Evolutionary conservation across 2,329 filamentous ascomycete genomes (phyloP).

Genomic region (Sarocladiaceae sp.): DNA sequence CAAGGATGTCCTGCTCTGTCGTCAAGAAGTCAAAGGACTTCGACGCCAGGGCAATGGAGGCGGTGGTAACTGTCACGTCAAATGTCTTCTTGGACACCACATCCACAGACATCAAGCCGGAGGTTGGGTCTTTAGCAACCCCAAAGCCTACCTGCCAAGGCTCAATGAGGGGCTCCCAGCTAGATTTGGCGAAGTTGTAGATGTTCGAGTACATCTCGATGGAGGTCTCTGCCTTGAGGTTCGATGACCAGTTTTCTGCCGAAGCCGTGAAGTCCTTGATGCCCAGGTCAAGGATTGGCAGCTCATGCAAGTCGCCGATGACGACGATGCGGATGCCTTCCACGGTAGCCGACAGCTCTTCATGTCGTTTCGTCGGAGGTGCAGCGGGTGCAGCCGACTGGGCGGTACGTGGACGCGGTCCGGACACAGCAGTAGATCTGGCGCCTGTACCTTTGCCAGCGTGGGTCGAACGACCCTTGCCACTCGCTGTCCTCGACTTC

Average conservation of each 20-base stretch:
- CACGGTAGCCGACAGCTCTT: slow-evolving; percentile 79
- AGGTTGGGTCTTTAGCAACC: slow-evolving; percentile 69
- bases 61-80: slow-evolving; percentile 87
- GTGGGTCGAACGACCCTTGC: slow-evolving; percentile 47
- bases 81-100: slow-evolving; percentile 83
- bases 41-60: slow-evolving; percentile 85
- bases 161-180: slow-evolving; percentile 94
- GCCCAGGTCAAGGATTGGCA: slow-evolving; percentile 89
- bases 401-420: slow-evolving; percentile 15
- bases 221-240: slow-evolving; percentile 79
- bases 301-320: slow-evolving; percentile 91
- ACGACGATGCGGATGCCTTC: slow-evolving; percentile 88
- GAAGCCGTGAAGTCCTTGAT: slow-evolving; percentile 83
- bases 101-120: slow-evolving; percentile 74
- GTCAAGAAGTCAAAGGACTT: slow-evolving; percentile 90
- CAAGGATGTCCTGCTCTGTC: slow-evolving; percentile 78
- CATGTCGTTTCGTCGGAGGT: slow-evolving; percentile 31
- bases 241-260: slow-evolving; percentile 85
- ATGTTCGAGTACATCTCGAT: slow-evolving; percentile 94
- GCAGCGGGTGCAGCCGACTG: slow-evolving; percentile 12
- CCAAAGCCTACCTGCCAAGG: slow-evolving; percentile 95
- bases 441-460: slow-evolving; percentile 33
- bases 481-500: slow-evolving; percentile 52
- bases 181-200: slow-evolving; percentile 98
- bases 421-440: slow-evolving; percentile 27